Percentiles rank a stretch among this genome's conserved stretches.
Evolutionary conservation across 345 rosid species (phyloP).

Genomic region (Eucalyptus rudis): DNA sequence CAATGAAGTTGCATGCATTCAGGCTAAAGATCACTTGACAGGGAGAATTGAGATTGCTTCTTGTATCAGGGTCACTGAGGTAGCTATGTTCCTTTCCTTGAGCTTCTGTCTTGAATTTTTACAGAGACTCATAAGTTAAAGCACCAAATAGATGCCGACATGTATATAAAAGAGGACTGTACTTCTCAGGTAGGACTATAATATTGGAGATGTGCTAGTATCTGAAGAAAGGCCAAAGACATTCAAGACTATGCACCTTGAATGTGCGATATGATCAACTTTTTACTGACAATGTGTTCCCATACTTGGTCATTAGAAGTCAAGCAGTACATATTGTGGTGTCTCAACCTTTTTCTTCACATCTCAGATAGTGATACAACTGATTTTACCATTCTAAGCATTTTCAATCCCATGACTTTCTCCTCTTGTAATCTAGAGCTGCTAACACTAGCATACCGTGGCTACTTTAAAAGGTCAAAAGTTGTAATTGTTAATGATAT

Average conservation of each 20-base stretch:
- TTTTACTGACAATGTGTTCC: background rate
- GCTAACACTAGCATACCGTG: background rate
- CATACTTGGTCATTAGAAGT: background rate
- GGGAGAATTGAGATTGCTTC: conserved; percentile 84
- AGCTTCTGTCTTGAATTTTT: background rate
- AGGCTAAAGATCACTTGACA: conserved; percentile 68
- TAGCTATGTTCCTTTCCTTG: conserved; percentile 1
- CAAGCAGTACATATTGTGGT: background rate
- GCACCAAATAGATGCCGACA: background rate
- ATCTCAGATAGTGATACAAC: background rate
- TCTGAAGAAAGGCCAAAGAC: background rate
- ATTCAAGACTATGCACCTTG: background rate
- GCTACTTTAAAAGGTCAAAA: background rate
- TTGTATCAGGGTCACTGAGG: conserved; percentile 91
- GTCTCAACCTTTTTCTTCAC: background rate
- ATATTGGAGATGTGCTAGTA: background rate
- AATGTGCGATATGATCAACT: background rate
- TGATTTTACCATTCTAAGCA: background rate
- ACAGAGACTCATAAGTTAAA: background rate
- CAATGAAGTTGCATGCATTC: conserved; percentile 74
- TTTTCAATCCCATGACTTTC: background rate
- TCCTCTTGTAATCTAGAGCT: background rate
- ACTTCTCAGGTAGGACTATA: background rate
- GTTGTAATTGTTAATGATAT: background rate
- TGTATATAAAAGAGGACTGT: background rate